Evolutionary conservation across 352 stramenopile species (phyloP).

Genomic region (Globisporangium alternatum): DNA sequence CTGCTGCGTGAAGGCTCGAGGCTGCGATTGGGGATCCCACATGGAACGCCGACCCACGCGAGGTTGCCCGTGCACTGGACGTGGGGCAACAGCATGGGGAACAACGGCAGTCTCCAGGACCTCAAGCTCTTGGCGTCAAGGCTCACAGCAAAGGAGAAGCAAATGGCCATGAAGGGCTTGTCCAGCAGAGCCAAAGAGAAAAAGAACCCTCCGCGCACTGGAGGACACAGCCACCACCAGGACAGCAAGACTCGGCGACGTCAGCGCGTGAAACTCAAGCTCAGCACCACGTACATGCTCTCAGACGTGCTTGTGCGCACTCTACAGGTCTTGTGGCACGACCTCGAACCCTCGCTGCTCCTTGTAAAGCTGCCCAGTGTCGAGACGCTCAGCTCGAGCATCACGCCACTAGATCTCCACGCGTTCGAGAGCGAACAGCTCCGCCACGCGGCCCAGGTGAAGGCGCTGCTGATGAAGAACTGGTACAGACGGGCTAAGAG

Average conservation of each 20-base stretch:
- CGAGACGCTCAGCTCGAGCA: slow-evolving; percentile 22
- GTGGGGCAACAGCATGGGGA: slow-evolving; percentile 53
- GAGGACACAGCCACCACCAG: neutral
- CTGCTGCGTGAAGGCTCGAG: slow-evolving; percentile 40
- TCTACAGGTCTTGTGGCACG: slow-evolving; percentile 63
- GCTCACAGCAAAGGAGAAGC: neutral
- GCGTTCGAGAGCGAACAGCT: slow-evolving; percentile 58
- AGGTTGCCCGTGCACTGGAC: slow-evolving; percentile 54
- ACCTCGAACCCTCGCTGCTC: slow-evolving; percentile 39
- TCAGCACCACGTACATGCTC: slow-evolving; percentile 44
- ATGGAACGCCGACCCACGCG: slow-evolving; percentile 43
- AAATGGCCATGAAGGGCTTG: neutral
- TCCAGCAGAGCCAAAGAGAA: neutral
- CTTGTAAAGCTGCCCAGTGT: slow-evolving; percentile 48
- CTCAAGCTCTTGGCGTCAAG: slow-evolving; percentile 36
- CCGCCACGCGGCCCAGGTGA: slow-evolving; percentile 38
- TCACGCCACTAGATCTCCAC: slow-evolving; percentile 36
- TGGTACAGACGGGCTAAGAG: slow-evolving; percentile 52
- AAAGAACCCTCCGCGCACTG: neutral
- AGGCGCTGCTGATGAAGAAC: slow-evolving; percentile 43
- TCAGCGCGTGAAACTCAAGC: slow-evolving; percentile 39
- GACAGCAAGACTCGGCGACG: slow-evolving; percentile 27
- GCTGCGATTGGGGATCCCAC: slow-evolving; percentile 42
- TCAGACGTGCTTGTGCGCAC: slow-evolving; percentile 44
- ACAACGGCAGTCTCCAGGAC: slow-evolving; percentile 51